Evolutionary conservation across 352 stramenopile genomes (phyloP).

Genomic region (Phytophthora boehmeriae): DNA sequence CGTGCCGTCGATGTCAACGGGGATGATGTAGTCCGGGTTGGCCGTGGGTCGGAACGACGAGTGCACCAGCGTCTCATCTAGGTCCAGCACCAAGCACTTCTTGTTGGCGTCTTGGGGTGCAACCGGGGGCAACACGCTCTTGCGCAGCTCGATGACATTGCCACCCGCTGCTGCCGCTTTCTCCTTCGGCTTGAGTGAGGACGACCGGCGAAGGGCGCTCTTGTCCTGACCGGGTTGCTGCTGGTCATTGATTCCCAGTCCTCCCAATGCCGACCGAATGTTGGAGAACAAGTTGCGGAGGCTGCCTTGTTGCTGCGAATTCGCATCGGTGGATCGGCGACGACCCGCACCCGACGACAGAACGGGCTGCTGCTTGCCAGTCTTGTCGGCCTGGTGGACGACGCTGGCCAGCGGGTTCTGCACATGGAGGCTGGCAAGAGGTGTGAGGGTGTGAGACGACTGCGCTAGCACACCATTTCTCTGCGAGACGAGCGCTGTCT

Average conservation of each 20-base stretch:
- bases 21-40: conserved; percentile 96
- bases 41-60: conserved; percentile 93
- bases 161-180: background rate
- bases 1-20: conserved; percentile 92
- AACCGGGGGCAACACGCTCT: conserved; percentile 46
- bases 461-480: conserved; percentile 1
- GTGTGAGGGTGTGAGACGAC: conserved; percentile 33
- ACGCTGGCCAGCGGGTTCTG: conserved; percentile 52
- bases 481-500: no score
- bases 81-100: conserved; percentile 92
- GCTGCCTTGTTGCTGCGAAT: conserved; percentile 33
- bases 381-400: conserved; percentile 60
- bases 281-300: conserved; percentile 66
- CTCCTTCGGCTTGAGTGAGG: conserved; percentile 15
- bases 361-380: conserved; percentile 47
- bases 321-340: conserved; percentile 21
- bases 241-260: conserved; percentile 56
- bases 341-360: conserved; percentile 8
- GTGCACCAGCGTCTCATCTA: conserved; percentile 98
- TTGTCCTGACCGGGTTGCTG: conserved; percentile 36
- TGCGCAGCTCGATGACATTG: conserved; percentile 50
- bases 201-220: conserved; percentile 24
- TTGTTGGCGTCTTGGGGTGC: conserved; percentile 58
- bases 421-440: conserved; percentile 29
- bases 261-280: conserved; percentile 48